These are phyloP conservation scores for Caloboletus firmus DNA, from an alignment of 1,284 basidiomycete genomes.

Conservation along the genomic window DNA sequence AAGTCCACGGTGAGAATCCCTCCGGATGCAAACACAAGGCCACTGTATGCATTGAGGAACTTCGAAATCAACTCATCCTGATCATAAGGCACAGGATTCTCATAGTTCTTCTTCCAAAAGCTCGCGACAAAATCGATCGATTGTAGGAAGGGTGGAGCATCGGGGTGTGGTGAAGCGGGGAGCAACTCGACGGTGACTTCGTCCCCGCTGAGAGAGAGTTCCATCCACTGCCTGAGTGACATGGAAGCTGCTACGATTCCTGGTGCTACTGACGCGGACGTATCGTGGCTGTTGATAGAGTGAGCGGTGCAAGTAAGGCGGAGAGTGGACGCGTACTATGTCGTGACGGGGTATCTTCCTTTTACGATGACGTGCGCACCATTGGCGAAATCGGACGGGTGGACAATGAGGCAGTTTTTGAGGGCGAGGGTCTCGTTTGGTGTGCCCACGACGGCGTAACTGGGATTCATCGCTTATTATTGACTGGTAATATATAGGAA, in stretches of 20 bases:
- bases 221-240: slow-evolving; percentile 82
- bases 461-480: slow-evolving; percentile 25
- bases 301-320: background rate
- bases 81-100: slow-evolving; percentile 74
- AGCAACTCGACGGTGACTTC: slow-evolving; percentile 69
- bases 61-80: slow-evolving; percentile 82
- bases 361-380: slow-evolving; percentile 78
- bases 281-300: slow-evolving; percentile 60
- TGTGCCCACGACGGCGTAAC: slow-evolving; percentile 56
- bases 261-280: slow-evolving; percentile 63
- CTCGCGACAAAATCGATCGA: slow-evolving; percentile 79
- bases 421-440: slow-evolving; percentile 71
- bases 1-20: slow-evolving; percentile 89
- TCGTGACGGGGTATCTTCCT: slow-evolving; percentile 66
- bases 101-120: slow-evolving; percentile 63
- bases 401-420: slow-evolving; percentile 80
- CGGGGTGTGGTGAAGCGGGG: slow-evolving; percentile 52
- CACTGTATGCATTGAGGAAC: slow-evolving; percentile 67
- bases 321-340: slow-evolving; percentile 50
- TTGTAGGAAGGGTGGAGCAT: slow-evolving; percentile 70
- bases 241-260: slow-evolving; percentile 68
- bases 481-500: background rate
- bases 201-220: slow-evolving; percentile 78
- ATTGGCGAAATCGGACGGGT: slow-evolving; percentile 71
- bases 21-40: slow-evolving; percentile 70